Base-by-base conservation (phyloP, 805 yeast species). In the Candida krabiensis region DNA sequence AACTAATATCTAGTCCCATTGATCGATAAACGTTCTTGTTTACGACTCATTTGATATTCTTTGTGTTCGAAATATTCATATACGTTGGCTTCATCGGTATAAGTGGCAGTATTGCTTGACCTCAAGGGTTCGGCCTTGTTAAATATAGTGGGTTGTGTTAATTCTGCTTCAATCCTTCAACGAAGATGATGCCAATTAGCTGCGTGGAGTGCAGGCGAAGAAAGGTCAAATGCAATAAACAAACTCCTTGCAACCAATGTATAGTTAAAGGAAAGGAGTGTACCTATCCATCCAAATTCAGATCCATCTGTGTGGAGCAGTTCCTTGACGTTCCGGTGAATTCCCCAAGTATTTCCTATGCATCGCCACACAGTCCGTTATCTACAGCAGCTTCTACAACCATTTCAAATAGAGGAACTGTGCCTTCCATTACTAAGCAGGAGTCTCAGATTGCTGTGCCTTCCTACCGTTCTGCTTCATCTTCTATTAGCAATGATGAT, bases 181-280 rank as follows among this genome's bases (percentile, higher is more conserved):
- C 24, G 43, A 50, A 45, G 49, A 48, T 55, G 59, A 56, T 56
- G 60, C 60, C 61, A 23, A 56, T 55, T 14, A 55, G 60, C 16
- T 64, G 69, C 41, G 42, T 56, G 9, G 62, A 58, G 34, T 64
- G 69, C 39, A 47, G 67, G 17, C 52, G 62, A 23, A 50, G 66
- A 22, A 64, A 63, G 46, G 55, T 61, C 35, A 64, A 62, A 38
- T 64, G 69, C 47, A 61, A 58, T 36, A 51, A 60, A 38, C 30
- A 51, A 34, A 61, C 63, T 19, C 77, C 77, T 1, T 71, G 77
- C 47, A 67, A 69, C 41, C 75, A 70, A 41, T 71, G 77, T 47
- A 47, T 50, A 2, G 63, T 58, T 19, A 57, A 72, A 29, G 53
- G 53, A 9, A 55, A 67, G n/a, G 46, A 49, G 1, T 73, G 78